These are phyloP conservation scores for Penicillium frequentans DNA, from an alignment of 2,329 filamentous ascomycete genomes.

Conservation along the genomic window DNA sequence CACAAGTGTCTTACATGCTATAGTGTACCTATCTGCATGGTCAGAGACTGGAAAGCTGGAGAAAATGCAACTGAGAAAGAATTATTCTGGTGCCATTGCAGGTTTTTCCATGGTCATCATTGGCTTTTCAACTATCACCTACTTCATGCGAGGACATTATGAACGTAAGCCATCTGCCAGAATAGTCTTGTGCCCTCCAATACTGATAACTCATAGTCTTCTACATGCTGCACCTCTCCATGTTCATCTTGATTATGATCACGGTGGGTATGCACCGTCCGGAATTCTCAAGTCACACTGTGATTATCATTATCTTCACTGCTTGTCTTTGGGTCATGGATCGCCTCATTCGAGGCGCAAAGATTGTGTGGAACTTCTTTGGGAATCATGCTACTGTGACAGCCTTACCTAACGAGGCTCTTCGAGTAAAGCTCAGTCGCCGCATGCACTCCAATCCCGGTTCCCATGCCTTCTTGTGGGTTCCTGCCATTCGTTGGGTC, in stretches of 20 bases:
- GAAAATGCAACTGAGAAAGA: slow-evolving; percentile 28
- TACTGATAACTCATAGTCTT: slow-evolving; percentile 5
- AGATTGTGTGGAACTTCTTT: slow-evolving; percentile 54
- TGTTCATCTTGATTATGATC: slow-evolving; percentile 13
- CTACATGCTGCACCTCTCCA: slow-evolving; percentile 8
- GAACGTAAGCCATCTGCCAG: slow-evolving; percentile 27
- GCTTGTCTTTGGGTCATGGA: slow-evolving; percentile 54
- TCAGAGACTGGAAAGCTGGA: slow-evolving; percentile 42
- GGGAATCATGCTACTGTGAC: slow-evolving; percentile 47
- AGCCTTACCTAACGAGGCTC: slow-evolving; percentile 56
- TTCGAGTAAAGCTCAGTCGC: slow-evolving; percentile 56
- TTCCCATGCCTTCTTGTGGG: slow-evolving; percentile 65
- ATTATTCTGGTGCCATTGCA: slow-evolving; percentile 54
- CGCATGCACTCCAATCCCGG: slow-evolving; percentile 52
- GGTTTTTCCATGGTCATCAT: slow-evolving; percentile 50
- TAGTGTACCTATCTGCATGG: slow-evolving; percentile 24
- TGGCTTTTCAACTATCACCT: slow-evolving; percentile 25
- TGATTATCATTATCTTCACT: slow-evolving; percentile 46
- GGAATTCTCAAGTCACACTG: slow-evolving; percentile 39
- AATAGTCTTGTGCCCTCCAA: background rate
- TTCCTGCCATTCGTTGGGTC: slow-evolving; percentile 57
- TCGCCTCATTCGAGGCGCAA: slow-evolving; percentile 49
- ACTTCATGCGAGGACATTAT: slow-evolving; percentile 9
- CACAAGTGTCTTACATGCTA: slow-evolving; percentile 38
- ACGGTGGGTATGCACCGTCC: slow-evolving; percentile 48